Percentiles rank a stretch among this genome's conserved stretches.
These are phyloP conservation scores for Arxiozyma bovina DNA, from an alignment of 1,139 yeast genomes.

Conservation along the genomic window DNA sequence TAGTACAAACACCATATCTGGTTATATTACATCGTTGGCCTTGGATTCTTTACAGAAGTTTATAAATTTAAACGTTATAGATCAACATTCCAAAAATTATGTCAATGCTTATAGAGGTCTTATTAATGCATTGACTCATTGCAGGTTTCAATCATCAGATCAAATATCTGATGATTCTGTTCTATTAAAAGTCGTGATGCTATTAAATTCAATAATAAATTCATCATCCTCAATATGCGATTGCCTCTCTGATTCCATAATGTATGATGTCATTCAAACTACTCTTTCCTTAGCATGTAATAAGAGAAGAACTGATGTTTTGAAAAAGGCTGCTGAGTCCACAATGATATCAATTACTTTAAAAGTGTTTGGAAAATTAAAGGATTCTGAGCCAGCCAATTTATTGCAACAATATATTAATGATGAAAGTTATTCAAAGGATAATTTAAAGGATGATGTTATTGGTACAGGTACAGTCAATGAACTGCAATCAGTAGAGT, in stretches of 20 bases:
- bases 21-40: slow-evolving; percentile 76
- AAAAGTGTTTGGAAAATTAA: slow-evolving; percentile 55
- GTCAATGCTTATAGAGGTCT: slow-evolving; percentile 39
- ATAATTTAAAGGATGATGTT: slow-evolving; percentile 30
- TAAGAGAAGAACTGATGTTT: slow-evolving; percentile 80
- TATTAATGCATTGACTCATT: slow-evolving; percentile 76
- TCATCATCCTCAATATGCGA: slow-evolving; percentile 51
- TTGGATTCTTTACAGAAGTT: slow-evolving; percentile 63
- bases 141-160: slow-evolving; percentile 93
- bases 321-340: slow-evolving; percentile 84
- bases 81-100: slow-evolving; percentile 41
- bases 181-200: slow-evolving; percentile 65
- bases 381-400: slow-evolving; percentile 42
- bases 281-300: slow-evolving; percentile 89
- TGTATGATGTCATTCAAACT: slow-evolving; percentile 85
- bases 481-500: background rate
- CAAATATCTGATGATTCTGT: slow-evolving; percentile 91
- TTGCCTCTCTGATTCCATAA: slow-evolving; percentile 66
- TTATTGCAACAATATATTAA: slow-evolving; percentile 28
- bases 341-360: slow-evolving; percentile 66
- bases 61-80: slow-evolving; percentile 52
- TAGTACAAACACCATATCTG: slow-evolving; percentile 77
- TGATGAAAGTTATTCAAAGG: slow-evolving; percentile 32
- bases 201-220: slow-evolving; percentile 56
- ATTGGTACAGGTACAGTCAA: slow-evolving; percentile 22